phyloP scores from a whole-genome alignment of 768 basidiomycete genomes.

The Pleurotus eryngii region DNA sequence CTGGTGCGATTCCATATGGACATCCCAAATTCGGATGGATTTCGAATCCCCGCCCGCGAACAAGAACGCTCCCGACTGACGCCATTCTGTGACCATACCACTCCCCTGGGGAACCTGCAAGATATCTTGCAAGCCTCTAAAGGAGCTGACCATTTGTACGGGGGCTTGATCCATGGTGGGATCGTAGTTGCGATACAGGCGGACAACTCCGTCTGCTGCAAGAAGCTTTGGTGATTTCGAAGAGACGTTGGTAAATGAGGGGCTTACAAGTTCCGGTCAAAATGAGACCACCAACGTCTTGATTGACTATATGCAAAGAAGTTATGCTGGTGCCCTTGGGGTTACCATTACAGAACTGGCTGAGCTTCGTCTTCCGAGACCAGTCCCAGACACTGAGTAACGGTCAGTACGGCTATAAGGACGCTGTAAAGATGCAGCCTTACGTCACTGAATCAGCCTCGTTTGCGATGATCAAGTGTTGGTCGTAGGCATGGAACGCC shows the following conservation, averaged over 20 bases:
- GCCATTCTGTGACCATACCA: slow-evolving; percentile 92
- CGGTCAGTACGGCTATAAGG: slow-evolving; percentile 4
- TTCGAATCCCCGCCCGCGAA: slow-evolving; percentile 91
- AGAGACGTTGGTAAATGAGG: neutral
- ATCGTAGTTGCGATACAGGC: slow-evolving; percentile 92
- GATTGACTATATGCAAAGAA: slow-evolving; percentile 88
- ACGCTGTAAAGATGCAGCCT: slow-evolving; percentile 12
- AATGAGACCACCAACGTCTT: slow-evolving; percentile 90
- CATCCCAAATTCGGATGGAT: slow-evolving; percentile 92
- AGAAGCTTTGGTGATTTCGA: slow-evolving; percentile 3
- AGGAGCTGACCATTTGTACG: slow-evolving; percentile 90
- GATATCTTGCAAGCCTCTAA: slow-evolving; percentile 82
- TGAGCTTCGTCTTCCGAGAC: slow-evolving; percentile 74
- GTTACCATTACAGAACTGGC: slow-evolving; percentile 88
- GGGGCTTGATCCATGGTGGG: slow-evolving; percentile 64
- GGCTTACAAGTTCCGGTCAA: slow-evolving; percentile 79
- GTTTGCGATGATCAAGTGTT: slow-evolving; percentile 82
- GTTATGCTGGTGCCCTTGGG: slow-evolving; percentile 80
- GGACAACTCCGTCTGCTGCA: slow-evolving; percentile 91
- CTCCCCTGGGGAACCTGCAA: slow-evolving; percentile 71
- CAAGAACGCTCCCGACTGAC: slow-evolving; percentile 79
- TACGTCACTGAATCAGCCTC: slow-evolving; percentile 86
- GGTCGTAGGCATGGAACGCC: slow-evolving; percentile 90
- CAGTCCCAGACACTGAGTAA: slow-evolving; percentile 86
- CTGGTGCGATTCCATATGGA: slow-evolving; percentile 77